Evolutionary conservation across 345 rosid species (phyloP), one percentile per base, ranked within the genome.

Genomic region (Rhodamnia argentea): DNA sequence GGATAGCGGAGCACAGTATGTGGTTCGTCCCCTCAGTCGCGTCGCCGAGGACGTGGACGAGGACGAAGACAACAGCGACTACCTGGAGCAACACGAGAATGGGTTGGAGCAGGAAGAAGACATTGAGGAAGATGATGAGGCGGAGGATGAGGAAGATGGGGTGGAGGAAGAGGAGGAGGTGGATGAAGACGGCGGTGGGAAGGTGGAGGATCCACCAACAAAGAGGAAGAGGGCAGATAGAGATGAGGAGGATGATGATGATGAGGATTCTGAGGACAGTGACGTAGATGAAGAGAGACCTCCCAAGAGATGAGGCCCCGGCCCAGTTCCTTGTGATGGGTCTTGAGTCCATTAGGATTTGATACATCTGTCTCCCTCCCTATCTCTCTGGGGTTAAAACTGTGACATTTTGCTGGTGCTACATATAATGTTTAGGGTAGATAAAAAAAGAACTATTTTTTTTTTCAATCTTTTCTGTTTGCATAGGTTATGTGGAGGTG

Each of bases 21-120:
- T 95, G 32, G 94, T 95, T 42, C 92, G 89, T 85, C 95, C 98
- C 2, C 93, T 94, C 10, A 94, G 85, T 82, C 86, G 86, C 6
- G 4, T 14, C 52, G 91, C 95, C 11, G 98, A 94, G 86, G 99
- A 94, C 6, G 98, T 95, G 87, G 98, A 94, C 6, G 98, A 96
- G 87, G 98, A 44, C 4, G 55, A 95, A 86, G 96, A 96, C 37
- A 95, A 94, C 14, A 93, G 94, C 88, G 98, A 95, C 88, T 94
- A 93, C 57, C 44, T 70, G 44, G 98, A 95, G 74, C 97, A 95
- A 0, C 24, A 32, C 1, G 96, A 90, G 11, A 96, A 93, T 88
- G 91, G 92, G 24, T 95, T 92, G 60, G 94, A 91, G 22, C 95
- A 90, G 8, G 95, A 94, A 5, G 95, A 92, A 11, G 40, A 52